Percentiles rank a stretch among this genome's conserved stretches.
Conservation (phyloP, 2,329 filamentous ascomycete genomes). For the Apiospora saccharicola region DNA sequence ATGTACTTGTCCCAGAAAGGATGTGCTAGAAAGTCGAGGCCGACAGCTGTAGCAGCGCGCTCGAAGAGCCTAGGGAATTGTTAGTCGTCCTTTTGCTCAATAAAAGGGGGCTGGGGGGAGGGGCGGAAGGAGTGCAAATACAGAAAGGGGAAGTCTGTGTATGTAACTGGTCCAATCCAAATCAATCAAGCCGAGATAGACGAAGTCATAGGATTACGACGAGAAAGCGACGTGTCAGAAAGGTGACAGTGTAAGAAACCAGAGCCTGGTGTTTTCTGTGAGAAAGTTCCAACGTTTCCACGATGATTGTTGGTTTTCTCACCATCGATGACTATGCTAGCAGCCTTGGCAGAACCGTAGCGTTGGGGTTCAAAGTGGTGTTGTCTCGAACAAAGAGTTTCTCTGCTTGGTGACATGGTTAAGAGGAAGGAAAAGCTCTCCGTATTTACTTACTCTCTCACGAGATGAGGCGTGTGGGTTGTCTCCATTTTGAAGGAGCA, state of each 20-base stretch:
- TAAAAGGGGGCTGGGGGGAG: constrained; percentile 38
- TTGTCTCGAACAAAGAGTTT: constrained; percentile 41
- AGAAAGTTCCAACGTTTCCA: constrained; percentile 64
- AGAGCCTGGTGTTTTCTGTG: constrained; percentile 71
- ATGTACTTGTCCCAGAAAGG: constrained; percentile 99
- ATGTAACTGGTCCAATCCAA: constrained; percentile 59
- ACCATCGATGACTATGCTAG: constrained; percentile 60
- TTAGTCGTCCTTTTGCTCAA: constrained; percentile 40
- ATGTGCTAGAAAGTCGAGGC: constrained; percentile 91
- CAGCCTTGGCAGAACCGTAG: constrained; percentile 44
- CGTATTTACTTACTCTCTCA: constrained; percentile 97
- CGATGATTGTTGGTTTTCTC: constrained; percentile 71
- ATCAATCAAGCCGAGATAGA: constrained; percentile 44
- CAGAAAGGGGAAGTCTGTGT: constrained; percentile 63
- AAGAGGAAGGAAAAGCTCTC: constrained; percentile 70
- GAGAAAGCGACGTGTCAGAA: constrained; percentile 49
- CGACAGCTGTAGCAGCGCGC: constrained; percentile 82
- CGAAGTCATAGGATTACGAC: constrained; percentile 48
- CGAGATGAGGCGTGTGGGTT: constrained; percentile 90
- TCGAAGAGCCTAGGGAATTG: constrained; percentile 82
- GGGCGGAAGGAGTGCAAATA: constrained; percentile 65
- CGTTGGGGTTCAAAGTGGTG: constrained; percentile 37
- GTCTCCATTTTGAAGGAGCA: constrained; percentile 98
- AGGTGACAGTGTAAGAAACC: constrained; percentile 50
- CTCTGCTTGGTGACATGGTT: constrained; percentile 58